A percentile compares a stretch with the other conserved stretches of the same genome.
These are phyloP conservation scores for Hyparrhenia diplandra DNA, from an alignment of 176 grass and related monocot genomes.

Conservation along the genomic window DNA sequence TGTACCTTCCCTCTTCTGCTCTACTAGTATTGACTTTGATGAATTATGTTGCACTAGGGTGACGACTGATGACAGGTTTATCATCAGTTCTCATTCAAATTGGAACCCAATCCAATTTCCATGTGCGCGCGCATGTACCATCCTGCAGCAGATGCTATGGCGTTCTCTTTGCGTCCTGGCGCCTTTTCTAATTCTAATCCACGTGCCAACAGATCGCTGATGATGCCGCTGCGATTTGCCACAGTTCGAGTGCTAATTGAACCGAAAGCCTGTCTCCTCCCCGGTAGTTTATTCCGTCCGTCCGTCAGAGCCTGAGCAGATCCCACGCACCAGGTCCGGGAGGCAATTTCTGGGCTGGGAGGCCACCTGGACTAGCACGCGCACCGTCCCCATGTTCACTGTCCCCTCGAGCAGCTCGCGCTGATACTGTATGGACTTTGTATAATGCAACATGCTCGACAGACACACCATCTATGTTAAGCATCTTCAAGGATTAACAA, in stretches of 20 bases:
- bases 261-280: neutral
- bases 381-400: neutral
- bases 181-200: neutral
- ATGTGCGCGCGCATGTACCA: too few species aligned
- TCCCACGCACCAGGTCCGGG: neutral
- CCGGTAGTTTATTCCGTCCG: neutral
- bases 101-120: too few species aligned
- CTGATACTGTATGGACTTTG: neutral
- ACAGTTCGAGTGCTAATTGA: neutral
- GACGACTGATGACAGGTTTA: too few species aligned
- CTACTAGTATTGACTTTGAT: too few species aligned
- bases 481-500: neutral
- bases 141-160: neutral
- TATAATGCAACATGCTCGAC: neutral
- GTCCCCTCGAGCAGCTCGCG: constrained; percentile 9
- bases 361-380: constrained; percentile 3
- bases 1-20: too few species aligned
- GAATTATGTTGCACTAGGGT: too few species aligned
- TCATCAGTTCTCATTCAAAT: too few species aligned
- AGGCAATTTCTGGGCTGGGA: neutral
- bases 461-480: neutral
- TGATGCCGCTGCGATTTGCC: neutral
- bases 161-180: neutral
- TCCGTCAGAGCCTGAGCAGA: neutral
- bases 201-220: neutral